phyloP scores from a whole-genome alignment of 2,329 filamentous ascomycete genomes.

The Colletotrichum karsti region DNA sequence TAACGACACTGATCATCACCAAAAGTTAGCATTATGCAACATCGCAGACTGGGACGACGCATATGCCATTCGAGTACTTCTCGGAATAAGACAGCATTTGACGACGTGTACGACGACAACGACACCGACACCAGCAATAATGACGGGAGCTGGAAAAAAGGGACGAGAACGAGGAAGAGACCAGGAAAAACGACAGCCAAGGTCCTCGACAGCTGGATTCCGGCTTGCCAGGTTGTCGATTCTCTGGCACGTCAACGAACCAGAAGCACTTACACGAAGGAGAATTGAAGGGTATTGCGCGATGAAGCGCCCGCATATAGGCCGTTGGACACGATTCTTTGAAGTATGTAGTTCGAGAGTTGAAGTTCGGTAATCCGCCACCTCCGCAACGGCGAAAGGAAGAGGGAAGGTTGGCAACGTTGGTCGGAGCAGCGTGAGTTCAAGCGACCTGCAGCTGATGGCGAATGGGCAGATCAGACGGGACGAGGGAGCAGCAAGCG shows the following conservation, averaged over 20 bases:
- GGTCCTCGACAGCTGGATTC: too few relatives aligned
- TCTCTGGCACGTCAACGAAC: background rate
- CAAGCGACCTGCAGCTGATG: background rate
- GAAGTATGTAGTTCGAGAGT: background rate
- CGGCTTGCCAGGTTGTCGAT: too few relatives aligned
- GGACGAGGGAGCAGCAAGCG: slow-evolving; percentile 21
- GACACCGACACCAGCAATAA: background rate
- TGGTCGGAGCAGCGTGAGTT: background rate
- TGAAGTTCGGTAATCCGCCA: slow-evolving; percentile 19
- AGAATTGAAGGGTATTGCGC: background rate
- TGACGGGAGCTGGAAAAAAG: background rate
- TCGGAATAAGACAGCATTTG: too few relatives aligned
- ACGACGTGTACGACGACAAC: background rate
- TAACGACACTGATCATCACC: background rate
- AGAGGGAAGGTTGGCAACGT: background rate
- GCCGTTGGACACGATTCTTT: background rate
- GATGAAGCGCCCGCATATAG: slow-evolving; percentile 1
- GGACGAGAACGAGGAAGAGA: background rate
- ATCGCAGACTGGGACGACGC: too few relatives aligned
- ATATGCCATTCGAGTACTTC: too few relatives aligned
- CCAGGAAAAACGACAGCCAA: too few relatives aligned
- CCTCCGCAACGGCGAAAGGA: background rate
- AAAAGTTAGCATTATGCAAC: background rate
- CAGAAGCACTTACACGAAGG: slow-evolving; percentile 20
- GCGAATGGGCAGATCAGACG: slow-evolving; percentile 17